Evolutionary conservation across 345 rosid species (phyloP), one percentile per base, ranked within the genome.

Genomic region (Eutrema japonicum): DNA sequence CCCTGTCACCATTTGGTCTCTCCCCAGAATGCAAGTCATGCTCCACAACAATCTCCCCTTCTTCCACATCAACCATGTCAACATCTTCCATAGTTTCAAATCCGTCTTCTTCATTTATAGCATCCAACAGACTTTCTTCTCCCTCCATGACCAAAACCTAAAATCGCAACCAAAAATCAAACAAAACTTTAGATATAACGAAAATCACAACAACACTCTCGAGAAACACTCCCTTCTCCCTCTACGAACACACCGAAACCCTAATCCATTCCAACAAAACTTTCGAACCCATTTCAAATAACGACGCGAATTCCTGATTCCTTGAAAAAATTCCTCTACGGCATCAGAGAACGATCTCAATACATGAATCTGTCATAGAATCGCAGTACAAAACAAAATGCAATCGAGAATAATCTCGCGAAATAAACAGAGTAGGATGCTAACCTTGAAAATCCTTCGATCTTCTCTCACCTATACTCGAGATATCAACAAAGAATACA

Each of bases 31-130:
- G 54, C 0, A 75, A 33, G 26, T 59, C 77, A n/a, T 60, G 33
- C n/a, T 85, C 94, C 52, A 79, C 72, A 14, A 87, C 69, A 12
- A 94, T 42, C 82, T 91, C 96, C 36, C 97, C 97, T 78, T 94
- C 98, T 78, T 91, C 97, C 2, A 80, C 88, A 71, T 94, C 97
- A 63, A 80, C 78, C 98, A 94, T 94, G 54, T 89, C 93, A 59
- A 81, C 77, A 82, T 89, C 96, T 64, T 81, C 89, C 22, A 52
- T 78, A 42, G 67, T 83, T 33, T 79, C 89, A 6, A 79, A 73
- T 26, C 74, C 79, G 3, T 77, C 77, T 14, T 78, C 96, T 61
- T 80, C 93, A 51, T 67, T 79, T 29, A 83, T 78, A 64, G 83
- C 85, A 62, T 77, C 90, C 62, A 85, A 57, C 47, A 88, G 49